These are phyloP conservation scores for Colletotrichum liriopes DNA, from an alignment of 2,329 filamentous ascomycete genomes.

Conservation along the genomic window DNA sequence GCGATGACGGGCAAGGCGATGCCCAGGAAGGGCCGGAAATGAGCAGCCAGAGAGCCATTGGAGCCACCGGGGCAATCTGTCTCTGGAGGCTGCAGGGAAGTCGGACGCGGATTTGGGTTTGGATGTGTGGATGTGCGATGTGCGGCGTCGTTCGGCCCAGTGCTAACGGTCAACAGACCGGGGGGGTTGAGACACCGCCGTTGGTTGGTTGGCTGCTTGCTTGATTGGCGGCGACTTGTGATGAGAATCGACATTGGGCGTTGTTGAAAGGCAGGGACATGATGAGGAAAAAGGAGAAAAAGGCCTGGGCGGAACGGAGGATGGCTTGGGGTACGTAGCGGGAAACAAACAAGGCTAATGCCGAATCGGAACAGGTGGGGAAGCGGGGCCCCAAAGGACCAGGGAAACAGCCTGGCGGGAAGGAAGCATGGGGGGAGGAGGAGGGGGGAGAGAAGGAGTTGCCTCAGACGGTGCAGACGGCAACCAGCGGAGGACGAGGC, in stretches of 20 bases:
- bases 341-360: constrained; percentile 4
- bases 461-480: not conserved
- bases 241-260: constrained; percentile 8
- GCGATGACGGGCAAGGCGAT: constrained; percentile 25
- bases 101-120: not conserved
- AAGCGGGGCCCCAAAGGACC: constrained; percentile 15
- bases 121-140: not conserved
- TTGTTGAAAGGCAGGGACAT: not conserved
- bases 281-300: constrained; percentile 6
- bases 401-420: not conserved
- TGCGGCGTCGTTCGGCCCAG: constrained; percentile 2
- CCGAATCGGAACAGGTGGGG: constrained; percentile 38
- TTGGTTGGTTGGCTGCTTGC: not conserved
- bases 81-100: constrained; percentile 6
- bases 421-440: constrained; percentile 15
- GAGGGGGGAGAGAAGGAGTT: not conserved
- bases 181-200: not conserved
- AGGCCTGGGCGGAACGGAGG: constrained; percentile 1
- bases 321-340: constrained; percentile 6
- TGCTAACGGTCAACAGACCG: not conserved
- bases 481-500: not conserved
- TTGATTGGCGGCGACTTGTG: not conserved
- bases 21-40: not conserved
- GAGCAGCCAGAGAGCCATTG: constrained; percentile 6
- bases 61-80: not conserved